Conservation (phyloP, 352 stramenopile genomes). For the Globisporangium solare region DNA sequence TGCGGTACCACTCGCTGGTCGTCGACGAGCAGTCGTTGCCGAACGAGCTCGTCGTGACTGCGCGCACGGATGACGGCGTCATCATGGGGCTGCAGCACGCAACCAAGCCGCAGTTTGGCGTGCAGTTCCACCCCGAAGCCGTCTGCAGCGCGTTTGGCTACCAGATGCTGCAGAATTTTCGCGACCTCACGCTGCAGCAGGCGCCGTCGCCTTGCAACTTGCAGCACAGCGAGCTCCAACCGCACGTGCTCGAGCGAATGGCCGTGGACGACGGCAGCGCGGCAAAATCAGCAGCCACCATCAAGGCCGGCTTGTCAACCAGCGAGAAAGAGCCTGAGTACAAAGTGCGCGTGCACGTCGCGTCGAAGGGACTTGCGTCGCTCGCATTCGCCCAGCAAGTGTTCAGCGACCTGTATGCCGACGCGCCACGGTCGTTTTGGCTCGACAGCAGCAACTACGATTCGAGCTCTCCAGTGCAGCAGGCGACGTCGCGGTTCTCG, state of each 20-base stretch:
- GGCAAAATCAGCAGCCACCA: not conserved
- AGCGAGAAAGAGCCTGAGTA: constrained; percentile 15
- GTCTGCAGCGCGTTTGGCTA: constrained; percentile 88
- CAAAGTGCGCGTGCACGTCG: constrained; percentile 36
- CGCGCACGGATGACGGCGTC: constrained; percentile 59
- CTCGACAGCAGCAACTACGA: constrained; percentile 78
- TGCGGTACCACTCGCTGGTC: constrained; percentile 95
- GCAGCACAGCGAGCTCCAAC: constrained; percentile 35
- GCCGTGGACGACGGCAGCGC: not conserved
- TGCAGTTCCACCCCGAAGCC: constrained; percentile 97
- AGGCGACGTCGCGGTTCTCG: constrained; percentile 42
- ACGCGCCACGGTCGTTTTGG: constrained; percentile 60
- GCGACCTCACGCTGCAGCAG: constrained; percentile 47
- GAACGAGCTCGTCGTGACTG: constrained; percentile 47
- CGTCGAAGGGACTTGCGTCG: constrained; percentile 32
- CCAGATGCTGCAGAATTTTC: constrained; percentile 89
- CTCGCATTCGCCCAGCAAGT: constrained; percentile 57
- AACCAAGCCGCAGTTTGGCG: constrained; percentile 87
- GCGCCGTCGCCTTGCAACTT: constrained; percentile 39
- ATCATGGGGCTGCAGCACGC: constrained; percentile 90
- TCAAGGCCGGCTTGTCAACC: not conserved
- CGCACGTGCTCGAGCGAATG: constrained; percentile 6
- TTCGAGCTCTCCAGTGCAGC: not conserved
- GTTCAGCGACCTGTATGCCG: constrained; percentile 49
- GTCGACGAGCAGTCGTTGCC: constrained; percentile 53